Conservation (phyloP, 768 basidiomycete species). For the Imleria badia region DNA sequence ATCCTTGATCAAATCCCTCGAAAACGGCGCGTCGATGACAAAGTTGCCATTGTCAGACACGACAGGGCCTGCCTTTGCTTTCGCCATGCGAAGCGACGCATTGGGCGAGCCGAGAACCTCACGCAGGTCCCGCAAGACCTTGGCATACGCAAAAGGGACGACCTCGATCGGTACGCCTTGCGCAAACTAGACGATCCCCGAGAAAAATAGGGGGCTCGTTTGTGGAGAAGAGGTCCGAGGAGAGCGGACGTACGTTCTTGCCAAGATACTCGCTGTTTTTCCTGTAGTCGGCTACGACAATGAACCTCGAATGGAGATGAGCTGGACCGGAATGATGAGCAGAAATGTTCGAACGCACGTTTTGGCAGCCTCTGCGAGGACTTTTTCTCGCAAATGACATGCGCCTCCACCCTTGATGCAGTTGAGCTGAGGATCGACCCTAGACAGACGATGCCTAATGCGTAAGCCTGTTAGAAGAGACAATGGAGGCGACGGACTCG, state of each 20-base stretch:
- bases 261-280: conserved; percentile 87
- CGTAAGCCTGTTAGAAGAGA: background rate
- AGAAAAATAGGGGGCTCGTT: background rate
- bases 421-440: conserved; percentile 84
- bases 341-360: conserved; percentile 45
- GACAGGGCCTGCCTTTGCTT: conserved; percentile 91
- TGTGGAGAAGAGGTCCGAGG: background rate
- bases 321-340: background rate
- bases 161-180: conserved; percentile 96
- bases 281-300: conserved; percentile 94
- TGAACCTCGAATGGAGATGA: conserved; percentile 63
- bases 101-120: conserved; percentile 60
- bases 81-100: conserved; percentile 89
- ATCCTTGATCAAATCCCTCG: conserved; percentile 60
- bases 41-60: conserved; percentile 98
- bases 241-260: conserved; percentile 60
- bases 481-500: conserved; percentile 56
- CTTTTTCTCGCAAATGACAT: conserved; percentile 95
- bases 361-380: conserved; percentile 92
- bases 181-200: conserved; percentile 52
- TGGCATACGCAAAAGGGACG: conserved; percentile 92
- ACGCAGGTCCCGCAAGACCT: conserved; percentile 73
- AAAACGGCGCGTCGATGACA: conserved; percentile 94
- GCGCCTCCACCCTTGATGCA: conserved; percentile 98
- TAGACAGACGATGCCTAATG: conserved; percentile 28